Conservation (phyloP, 1,284 basidiomycete species). For the Sanghuangporus weigelae region DNA sequence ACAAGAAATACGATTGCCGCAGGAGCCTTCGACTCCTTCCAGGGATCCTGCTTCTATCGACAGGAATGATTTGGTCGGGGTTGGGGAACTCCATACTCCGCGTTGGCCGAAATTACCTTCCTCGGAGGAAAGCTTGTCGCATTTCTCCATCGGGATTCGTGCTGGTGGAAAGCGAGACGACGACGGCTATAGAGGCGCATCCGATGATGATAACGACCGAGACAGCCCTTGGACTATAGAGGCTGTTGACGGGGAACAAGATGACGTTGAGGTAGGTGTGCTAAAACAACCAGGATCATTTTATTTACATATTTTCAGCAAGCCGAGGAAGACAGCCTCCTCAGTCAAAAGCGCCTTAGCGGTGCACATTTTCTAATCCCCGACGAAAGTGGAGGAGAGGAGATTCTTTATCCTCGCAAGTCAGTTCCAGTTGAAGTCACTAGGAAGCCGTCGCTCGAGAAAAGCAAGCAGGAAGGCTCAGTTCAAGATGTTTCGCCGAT, state of each 20-base stretch:
- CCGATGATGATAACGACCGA: constrained; percentile 38
- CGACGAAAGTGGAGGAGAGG: constrained; percentile 77
- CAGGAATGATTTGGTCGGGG: constrained; percentile 83
- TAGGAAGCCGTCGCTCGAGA: constrained; percentile 23
- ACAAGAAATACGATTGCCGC: constrained; percentile 10
- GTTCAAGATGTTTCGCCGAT: constrained; percentile 5
- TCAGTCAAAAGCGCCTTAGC: constrained; percentile 27
- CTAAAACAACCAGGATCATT: constrained; percentile 16
- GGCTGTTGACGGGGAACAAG: constrained; percentile 71
- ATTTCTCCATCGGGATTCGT: constrained; percentile 34
- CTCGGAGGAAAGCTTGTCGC: constrained; percentile 21
- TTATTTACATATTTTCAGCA: constrained; percentile 10
- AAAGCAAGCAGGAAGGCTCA: not conserved
- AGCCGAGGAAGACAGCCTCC: not conserved
- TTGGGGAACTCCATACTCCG: constrained; percentile 97
- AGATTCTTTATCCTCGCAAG: constrained; percentile 76
- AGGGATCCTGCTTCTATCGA: constrained; percentile 82
- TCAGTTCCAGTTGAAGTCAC: constrained; percentile 31
- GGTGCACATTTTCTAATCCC: constrained; percentile 59
- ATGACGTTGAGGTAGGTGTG: constrained; percentile 55
- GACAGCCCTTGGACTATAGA: constrained; percentile 87
- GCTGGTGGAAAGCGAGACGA: constrained; percentile 34
- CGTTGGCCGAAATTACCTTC: constrained; percentile 64
- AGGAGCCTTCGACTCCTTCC: constrained; percentile 65
- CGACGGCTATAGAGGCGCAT: constrained; percentile 31